Percentiles rank a stretch among this genome's conserved stretches.
phyloP scores from a whole-genome alignment of 306 rosid genomes.

The Canavalia gladiata region DNA sequence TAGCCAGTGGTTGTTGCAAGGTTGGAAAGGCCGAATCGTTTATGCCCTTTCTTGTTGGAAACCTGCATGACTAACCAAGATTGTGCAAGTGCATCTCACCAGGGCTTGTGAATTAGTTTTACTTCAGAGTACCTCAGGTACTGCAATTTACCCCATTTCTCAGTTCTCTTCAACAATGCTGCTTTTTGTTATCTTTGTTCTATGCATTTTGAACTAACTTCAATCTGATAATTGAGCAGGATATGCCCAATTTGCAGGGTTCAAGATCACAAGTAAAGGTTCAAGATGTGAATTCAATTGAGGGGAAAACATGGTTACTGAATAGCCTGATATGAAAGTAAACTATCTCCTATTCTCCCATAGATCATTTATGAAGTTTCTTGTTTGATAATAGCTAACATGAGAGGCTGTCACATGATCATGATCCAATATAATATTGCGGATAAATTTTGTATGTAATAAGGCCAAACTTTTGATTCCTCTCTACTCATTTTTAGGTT shows the following conservation, averaged over 20 bases:
- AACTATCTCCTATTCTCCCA: background rate
- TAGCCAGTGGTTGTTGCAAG: conserved; percentile 85
- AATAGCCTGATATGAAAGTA: conserved; percentile 14
- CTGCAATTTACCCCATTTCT: conserved; percentile 26
- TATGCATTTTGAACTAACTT: conserved; percentile 13
- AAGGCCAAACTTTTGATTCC: conserved; percentile 7
- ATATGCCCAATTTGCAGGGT: background rate
- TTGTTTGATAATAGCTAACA: background rate
- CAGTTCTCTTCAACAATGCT: conserved; percentile 34
- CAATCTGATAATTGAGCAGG: conserved; percentile 24
- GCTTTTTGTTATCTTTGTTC: conserved; percentile 17
- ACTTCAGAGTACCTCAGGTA: conserved; percentile 48
- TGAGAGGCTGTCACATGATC: conserved; percentile 35
- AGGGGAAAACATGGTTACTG: background rate
- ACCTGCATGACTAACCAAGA: conserved; percentile 57
- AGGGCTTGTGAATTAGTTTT: conserved; percentile 33
- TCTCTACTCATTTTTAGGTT: conserved; percentile 27
- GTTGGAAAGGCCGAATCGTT: conserved; percentile 95
- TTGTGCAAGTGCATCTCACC: conserved; percentile 19
- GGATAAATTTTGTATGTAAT: conserved; percentile 39
- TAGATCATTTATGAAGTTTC: conserved; percentile 23
- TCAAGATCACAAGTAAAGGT: conserved; percentile 17
- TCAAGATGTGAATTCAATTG: conserved; percentile 39
- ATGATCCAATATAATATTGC: conserved; percentile 38
- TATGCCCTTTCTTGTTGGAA: conserved; percentile 88